phyloP scores from a whole-genome alignment of 2,329 filamentous ascomycete genomes.

The Xylaria sp. region DNA sequence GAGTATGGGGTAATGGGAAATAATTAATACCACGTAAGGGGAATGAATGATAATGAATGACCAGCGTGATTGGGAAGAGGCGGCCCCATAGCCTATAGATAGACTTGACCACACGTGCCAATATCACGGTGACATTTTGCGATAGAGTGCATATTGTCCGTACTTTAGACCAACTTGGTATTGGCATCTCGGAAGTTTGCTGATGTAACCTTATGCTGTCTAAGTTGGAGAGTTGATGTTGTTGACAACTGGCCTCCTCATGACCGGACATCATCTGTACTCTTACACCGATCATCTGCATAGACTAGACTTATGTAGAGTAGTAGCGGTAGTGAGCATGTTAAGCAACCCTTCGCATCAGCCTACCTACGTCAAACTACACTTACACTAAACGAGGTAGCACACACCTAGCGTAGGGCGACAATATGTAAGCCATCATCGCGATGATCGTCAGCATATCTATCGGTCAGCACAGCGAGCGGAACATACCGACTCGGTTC shows the following conservation, averaged over 20 bases:
- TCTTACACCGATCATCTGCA: background rate
- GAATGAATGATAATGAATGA: conserved; percentile 1
- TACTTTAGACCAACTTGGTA: conserved; percentile 1
- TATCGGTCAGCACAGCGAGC: background rate
- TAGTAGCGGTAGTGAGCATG: background rate
- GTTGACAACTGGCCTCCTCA: conserved; percentile 7
- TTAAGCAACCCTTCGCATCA: conserved; percentile 3
- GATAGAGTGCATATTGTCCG: conserved; percentile 16
- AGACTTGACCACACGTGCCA: conserved; percentile 28
- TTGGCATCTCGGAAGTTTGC: conserved; percentile 16
- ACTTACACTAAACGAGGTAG: background rate
- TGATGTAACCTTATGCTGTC: conserved; percentile 19
- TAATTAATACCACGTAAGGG: background rate
- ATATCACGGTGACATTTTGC: conserved; percentile 32
- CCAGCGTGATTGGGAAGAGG: background rate
- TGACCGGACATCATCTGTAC: background rate
- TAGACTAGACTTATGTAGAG: background rate
- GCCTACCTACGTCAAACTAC: conserved; percentile 1
- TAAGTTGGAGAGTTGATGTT: background rate
- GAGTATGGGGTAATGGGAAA: conserved; percentile 20
- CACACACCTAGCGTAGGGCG: background rate
- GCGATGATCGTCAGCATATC: background rate
- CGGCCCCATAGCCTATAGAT: conserved; percentile 11
- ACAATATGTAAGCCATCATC: background rate
- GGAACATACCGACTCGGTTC: conserved; percentile 14